Base-by-base conservation (phyloP, 2,329 filamentous ascomycete genomes). In the Helicocarpus griseus region DNA sequence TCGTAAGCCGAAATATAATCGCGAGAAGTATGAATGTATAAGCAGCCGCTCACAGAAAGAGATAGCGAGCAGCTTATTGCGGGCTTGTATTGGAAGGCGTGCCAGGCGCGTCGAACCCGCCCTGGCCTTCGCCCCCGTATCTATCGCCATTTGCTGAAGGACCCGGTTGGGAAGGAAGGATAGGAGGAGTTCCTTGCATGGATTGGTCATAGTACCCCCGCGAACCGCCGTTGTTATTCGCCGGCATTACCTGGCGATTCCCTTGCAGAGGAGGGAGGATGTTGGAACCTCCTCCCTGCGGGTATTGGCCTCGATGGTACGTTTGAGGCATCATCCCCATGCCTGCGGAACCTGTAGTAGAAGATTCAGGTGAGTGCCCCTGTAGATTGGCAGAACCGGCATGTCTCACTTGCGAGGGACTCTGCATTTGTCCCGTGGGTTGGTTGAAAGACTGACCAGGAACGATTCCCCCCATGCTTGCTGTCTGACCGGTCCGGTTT, bases 321-420 rank as follows among this genome's bases (percentile, higher is more conserved):
- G 31, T 19, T 26, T 47, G 44, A 31, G 44, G 44, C 44, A 49
- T 49, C 47, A 49, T 41, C 47, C 47, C 47, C 38, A 40, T 49
- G 35, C 38, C 38, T 38, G 35, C 24, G 38, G 35, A 49, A 40
- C 47, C 35, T 49, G 28, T 22, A 39, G 24, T 40, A 39, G 35
- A 39, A 39, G 13, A 33, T 39, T 49, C 47, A 41, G 47, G 26
- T 39, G 47, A 40, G 47, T 49, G 22, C 47, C 26, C 35, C 28
- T 41, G 47, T 41, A 35, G 47, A 36, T 47, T 35, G 44, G 44
- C 44, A 47, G 44, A 47, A 35, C 44, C 44, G 22, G 44, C 31
- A 24, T 47, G 44, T 47, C 44, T 47, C 44, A 47, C 44, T 47
- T 47, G 44, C 35, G 44, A 47, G 36, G 44, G 31, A 36, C 44